phyloP scores from a whole-genome alignment of 2,329 filamentous ascomycete genomes.

The Cladosporium sp. region DNA sequence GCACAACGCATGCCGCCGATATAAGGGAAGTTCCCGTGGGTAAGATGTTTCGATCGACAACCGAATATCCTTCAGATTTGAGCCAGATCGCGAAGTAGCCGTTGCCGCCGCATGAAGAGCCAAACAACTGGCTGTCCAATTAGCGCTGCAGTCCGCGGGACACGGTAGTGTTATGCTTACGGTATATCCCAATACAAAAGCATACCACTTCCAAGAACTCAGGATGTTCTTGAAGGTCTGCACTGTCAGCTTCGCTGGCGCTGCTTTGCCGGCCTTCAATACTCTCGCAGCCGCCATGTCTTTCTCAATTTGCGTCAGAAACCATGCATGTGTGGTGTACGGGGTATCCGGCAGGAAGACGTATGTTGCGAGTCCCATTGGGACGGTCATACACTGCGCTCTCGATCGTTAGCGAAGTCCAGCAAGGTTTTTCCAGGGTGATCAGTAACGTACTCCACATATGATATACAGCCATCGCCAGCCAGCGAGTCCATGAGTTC shows the following conservation, averaged over 20 bases:
- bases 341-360: conserved; percentile 49
- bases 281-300: neutral
- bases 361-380: conserved; percentile 49
- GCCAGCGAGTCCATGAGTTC: conserved; percentile 39
- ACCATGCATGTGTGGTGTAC: conserved; percentile 48
- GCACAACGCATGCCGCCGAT: conserved; percentile 5
- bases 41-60: conserved; percentile 54
- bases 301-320: conserved; percentile 20
- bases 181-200: neutral
- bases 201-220: neutral
- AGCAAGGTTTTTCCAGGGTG: too few species aligned
- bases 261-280: neutral
- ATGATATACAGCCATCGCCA: conserved; percentile 51
- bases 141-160: neutral
- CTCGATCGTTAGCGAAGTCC: too few species aligned
- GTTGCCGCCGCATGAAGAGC: neutral
- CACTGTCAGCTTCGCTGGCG: neutral
- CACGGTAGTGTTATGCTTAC: neutral
- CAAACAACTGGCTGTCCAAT: neutral
- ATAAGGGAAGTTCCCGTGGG: conserved; percentile 34
- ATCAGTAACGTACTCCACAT: conserved; percentile 46
- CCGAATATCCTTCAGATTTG: conserved; percentile 41
- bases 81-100: conserved; percentile 45
- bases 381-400: conserved; percentile 42
- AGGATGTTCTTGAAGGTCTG: neutral